Evolutionary conservation across 495 filamentous ascomycete species (phyloP).

Genomic region (Penicillium canescens): DNA sequence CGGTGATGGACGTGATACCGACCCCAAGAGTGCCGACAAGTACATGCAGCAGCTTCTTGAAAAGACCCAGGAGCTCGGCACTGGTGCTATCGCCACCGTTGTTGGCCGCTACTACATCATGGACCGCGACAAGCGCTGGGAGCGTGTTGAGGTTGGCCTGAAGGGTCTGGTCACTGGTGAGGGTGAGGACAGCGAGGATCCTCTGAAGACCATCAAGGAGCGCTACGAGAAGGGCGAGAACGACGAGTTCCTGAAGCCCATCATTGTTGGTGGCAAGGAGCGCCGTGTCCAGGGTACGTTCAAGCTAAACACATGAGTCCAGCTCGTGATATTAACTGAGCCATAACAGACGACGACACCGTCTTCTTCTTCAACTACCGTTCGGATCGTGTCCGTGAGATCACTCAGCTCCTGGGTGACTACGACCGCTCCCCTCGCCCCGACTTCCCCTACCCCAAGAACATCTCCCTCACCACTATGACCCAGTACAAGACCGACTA

Average conservation of each 20-base stretch:
- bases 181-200: constrained; percentile 80
- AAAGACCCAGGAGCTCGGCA: constrained; percentile 76
- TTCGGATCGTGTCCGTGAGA: constrained; percentile 94
- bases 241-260: constrained; percentile 98
- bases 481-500: constrained; percentile 97
- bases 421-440: constrained; percentile 86
- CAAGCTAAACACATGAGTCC: background rate
- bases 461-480: constrained; percentile 93
- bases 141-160: constrained; percentile 84
- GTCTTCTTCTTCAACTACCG: constrained; percentile 99
- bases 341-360: constrained; percentile 72
- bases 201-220: constrained; percentile 81
- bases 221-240: constrained; percentile 85
- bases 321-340: constrained; percentile 9
- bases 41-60: constrained; percentile 85
- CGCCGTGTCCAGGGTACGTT: constrained; percentile 74
- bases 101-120: constrained; percentile 98
- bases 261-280: constrained; percentile 86
- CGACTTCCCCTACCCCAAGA: constrained; percentile 92
- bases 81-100: constrained; percentile 87
- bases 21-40: constrained; percentile 84
- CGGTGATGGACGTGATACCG: constrained; percentile 95
- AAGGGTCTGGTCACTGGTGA: constrained; percentile 84
- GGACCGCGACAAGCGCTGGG: constrained; percentile 99
- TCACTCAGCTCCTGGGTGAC: constrained; percentile 90